phyloP scores from a whole-genome alignment of 495 filamentous ascomycete species.

The Coniosporium apollinis region DNA sequence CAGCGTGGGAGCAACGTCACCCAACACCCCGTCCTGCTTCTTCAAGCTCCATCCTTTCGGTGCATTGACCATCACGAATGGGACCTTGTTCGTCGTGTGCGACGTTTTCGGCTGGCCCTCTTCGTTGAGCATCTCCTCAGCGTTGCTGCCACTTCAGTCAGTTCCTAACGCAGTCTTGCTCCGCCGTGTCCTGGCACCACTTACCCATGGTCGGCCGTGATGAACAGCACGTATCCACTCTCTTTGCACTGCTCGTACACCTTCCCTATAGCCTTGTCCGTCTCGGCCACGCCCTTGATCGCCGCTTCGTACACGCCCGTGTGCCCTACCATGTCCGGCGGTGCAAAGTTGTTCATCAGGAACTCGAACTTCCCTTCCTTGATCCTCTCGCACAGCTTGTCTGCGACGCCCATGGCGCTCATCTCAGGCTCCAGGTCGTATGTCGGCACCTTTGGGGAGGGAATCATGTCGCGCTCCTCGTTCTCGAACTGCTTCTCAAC shows the following conservation, averaged over 20 bases:
- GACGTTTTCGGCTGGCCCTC: constrained; percentile 93
- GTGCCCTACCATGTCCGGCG: constrained; percentile 98
- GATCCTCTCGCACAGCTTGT: constrained; percentile 74
- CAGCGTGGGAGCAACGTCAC: constrained; percentile 89
- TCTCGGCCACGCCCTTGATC: constrained; percentile 65
- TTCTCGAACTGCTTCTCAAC: constrained; percentile 91
- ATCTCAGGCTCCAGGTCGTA: constrained; percentile 96
- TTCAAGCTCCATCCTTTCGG: constrained; percentile 77
- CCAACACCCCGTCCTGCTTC: constrained; percentile 72
- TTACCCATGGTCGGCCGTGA: constrained; percentile 87
- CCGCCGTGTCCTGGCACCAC: too few relatives aligned
- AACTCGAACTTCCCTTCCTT: constrained; percentile 72
- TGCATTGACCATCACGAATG: constrained; percentile 91
- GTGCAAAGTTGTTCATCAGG: constrained; percentile 99
- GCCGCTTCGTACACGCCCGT: constrained; percentile 97
- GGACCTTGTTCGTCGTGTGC: constrained; percentile 93
- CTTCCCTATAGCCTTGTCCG: constrained; percentile 82
- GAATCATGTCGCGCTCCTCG: constrained; percentile 66
- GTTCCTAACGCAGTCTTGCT: constrained; percentile 1
- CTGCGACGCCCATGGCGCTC: constrained; percentile 74
- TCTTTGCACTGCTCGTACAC: constrained; percentile 89
- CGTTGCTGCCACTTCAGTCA: constrained; percentile 42
- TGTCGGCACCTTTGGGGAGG: constrained; percentile 68
- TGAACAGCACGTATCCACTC: constrained; percentile 76
- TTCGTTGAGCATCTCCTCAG: constrained; percentile 96